A percentile compares a stretch with the other conserved stretches of the same genome.
Evolutionary conservation across 2,329 filamentous ascomycete genomes (phyloP).

Genomic region (Xylaria sp.): DNA sequence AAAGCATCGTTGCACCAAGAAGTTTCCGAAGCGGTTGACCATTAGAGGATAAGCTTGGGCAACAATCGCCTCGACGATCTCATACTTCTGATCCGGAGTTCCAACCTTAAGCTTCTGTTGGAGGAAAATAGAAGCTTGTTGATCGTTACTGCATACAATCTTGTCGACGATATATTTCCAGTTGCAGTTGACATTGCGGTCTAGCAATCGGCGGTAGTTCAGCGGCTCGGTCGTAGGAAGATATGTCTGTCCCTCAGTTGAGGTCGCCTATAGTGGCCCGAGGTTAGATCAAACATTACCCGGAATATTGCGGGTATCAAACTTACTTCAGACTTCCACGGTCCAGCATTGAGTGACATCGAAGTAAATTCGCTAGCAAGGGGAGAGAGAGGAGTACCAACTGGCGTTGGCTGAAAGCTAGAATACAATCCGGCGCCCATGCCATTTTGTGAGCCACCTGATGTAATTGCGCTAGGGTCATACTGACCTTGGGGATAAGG

Average conservation of each 20-base stretch:
- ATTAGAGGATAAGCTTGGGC: constrained; percentile 94
- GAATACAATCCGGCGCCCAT: constrained; percentile 50
- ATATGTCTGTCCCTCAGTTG: constrained; percentile 77
- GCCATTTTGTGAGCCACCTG: constrained; percentile 49
- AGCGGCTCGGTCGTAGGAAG: constrained; percentile 88
- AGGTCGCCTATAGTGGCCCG: constrained; percentile 54
- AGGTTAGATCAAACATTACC: constrained; percentile 40
- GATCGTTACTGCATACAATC: constrained; percentile 98
- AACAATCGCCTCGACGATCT: constrained; percentile 96
- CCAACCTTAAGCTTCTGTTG: constrained; percentile 99
- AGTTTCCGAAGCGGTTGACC: constrained; percentile 99
- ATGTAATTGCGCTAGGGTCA: constrained; percentile 51
- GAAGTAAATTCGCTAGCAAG: constrained; percentile 80
- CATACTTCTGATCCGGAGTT: constrained; percentile 93
- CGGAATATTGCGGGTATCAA: constrained; percentile 17
- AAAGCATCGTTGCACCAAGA: constrained; percentile 97
- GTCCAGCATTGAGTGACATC: constrained; percentile 50
- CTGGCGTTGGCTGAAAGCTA: constrained; percentile 45
- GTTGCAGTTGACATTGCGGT: constrained; percentile 96
- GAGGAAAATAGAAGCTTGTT: constrained; percentile 98
- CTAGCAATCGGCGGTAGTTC: constrained; percentile 94
- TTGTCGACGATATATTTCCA: constrained; percentile 99
- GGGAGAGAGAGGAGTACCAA: constrained; percentile 73
- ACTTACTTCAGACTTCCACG: constrained; percentile 68
- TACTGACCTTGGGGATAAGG: constrained; percentile 50